Percentiles rank a stretch among this genome's conserved stretches.
These are phyloP conservation scores for Torulaspora indica DNA, from an alignment of 805 yeast species.

Conservation along the genomic window DNA sequence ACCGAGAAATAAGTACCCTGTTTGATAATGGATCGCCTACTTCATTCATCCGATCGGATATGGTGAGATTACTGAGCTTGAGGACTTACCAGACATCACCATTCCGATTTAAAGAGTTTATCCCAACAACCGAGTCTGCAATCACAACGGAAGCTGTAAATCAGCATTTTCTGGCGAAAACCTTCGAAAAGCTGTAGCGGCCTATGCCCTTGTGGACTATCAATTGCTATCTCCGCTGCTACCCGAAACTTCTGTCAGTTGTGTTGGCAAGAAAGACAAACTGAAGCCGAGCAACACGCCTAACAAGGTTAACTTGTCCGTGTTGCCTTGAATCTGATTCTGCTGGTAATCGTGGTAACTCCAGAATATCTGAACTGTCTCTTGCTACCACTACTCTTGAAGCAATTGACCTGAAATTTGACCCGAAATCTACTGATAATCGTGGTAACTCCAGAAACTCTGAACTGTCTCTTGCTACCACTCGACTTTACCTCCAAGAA, in stretches of 20 bases:
- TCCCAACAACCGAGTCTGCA: no score
- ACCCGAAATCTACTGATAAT: background rate
- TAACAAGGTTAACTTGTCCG: background rate
- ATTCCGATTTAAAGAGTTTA: background rate
- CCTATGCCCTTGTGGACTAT: conserved; percentile 4
- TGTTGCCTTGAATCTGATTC: background rate
- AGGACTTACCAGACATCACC: background rate
- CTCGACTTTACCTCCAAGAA: background rate
- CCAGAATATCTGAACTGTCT: background rate
- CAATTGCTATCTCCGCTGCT: background rate
- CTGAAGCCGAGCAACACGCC: no score
- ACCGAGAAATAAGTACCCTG: background rate
- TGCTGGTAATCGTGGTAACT: background rate
- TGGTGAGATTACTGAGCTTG: background rate
- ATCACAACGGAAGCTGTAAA: no score
- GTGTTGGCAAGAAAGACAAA: background rate
- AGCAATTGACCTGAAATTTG: no score
- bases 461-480: background rate
- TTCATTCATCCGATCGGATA: background rate
- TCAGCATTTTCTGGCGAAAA: no score
- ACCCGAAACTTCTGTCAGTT: background rate
- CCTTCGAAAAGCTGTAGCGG: background rate
- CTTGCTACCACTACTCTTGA: background rate
- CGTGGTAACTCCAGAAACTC: background rate
- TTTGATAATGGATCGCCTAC: background rate